These are phyloP conservation scores for Solanum pimpinellifolium DNA, from an alignment of 257 asterid species.

Conservation along the genomic window DNA sequence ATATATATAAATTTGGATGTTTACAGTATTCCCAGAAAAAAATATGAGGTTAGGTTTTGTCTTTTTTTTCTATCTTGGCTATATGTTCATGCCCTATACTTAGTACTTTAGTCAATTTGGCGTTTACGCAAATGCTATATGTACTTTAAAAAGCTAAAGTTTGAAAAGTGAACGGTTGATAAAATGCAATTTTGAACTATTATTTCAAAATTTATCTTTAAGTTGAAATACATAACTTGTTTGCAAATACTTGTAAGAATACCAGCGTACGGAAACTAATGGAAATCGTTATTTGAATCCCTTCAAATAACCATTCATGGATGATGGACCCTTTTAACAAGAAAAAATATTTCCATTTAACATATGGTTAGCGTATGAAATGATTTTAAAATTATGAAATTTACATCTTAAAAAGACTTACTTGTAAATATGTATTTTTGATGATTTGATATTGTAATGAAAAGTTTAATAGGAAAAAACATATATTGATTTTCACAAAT, in stretches of 20 bases:
- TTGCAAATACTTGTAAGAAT: background rate
- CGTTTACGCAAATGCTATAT: background rate
- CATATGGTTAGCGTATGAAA: background rate
- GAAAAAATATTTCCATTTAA: background rate
- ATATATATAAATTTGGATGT: background rate
- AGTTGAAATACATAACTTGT: background rate
- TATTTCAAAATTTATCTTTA: background rate
- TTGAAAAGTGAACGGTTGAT: background rate
- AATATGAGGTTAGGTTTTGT: background rate
- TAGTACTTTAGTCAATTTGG: background rate
- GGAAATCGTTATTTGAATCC: background rate
- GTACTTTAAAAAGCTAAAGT: background rate
- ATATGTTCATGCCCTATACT: background rate
- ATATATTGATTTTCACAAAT: background rate
- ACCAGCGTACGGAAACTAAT: background rate
- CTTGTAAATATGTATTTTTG: background rate
- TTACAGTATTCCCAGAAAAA: background rate
- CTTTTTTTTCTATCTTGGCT: background rate
- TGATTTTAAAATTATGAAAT: no score
- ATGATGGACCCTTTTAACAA: background rate
- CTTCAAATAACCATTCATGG: background rate
- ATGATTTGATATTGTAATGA: background rate
- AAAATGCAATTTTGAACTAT: background rate
- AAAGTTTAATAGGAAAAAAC: background rate
- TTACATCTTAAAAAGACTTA: background rate